Evolutionary conservation across 2,329 filamentous ascomycete genomes (phyloP).

Genomic region (Didymella pinodella): DNA sequence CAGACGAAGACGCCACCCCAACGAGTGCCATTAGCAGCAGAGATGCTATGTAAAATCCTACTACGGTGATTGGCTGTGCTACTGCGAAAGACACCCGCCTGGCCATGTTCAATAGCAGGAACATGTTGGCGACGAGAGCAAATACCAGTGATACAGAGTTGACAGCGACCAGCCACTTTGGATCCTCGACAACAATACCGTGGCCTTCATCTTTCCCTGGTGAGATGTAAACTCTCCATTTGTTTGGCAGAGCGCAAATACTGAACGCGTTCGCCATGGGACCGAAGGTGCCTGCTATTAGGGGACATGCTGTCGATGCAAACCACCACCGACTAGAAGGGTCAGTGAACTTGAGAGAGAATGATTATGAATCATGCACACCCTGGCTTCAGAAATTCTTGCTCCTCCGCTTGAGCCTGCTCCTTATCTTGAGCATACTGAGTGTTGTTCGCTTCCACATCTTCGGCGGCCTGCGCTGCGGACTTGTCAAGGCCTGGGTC

Average conservation of each 20-base stretch:
- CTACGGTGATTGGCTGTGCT: constrained; percentile 66
- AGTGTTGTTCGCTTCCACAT: constrained; percentile 50
- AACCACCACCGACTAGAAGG: constrained; percentile 64
- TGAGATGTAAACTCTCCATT: constrained; percentile 64
- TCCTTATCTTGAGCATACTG: constrained; percentile 43
- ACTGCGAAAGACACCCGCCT: constrained; percentile 62
- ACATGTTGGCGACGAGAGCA: constrained; percentile 63
- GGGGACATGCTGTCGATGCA: constrained; percentile 65
- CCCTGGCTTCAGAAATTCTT: constrained; percentile 56
- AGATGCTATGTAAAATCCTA: constrained; percentile 65
- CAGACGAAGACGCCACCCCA: constrained; percentile 54
- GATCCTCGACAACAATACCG: constrained; percentile 60
- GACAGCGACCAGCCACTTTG: constrained; percentile 62
- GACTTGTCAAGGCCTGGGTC: constrained; percentile 63
- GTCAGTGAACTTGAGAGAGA: constrained; percentile 13
- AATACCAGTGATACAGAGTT: constrained; percentile 64
- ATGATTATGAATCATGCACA: constrained; percentile 22
- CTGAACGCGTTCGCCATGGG: constrained; percentile 64
- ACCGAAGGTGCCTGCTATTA: constrained; percentile 64
- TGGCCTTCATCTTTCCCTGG: constrained; percentile 55
- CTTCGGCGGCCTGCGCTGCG: constrained; percentile 57
- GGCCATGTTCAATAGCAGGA: constrained; percentile 67
- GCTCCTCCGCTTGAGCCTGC: constrained; percentile 51
- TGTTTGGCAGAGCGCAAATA: constrained; percentile 63
- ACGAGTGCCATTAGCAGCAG: constrained; percentile 63